These are phyloP conservation scores for Colletotrichum spinosum DNA, from an alignment of 2,329 filamentous ascomycete genomes.

Conservation along the genomic window DNA sequence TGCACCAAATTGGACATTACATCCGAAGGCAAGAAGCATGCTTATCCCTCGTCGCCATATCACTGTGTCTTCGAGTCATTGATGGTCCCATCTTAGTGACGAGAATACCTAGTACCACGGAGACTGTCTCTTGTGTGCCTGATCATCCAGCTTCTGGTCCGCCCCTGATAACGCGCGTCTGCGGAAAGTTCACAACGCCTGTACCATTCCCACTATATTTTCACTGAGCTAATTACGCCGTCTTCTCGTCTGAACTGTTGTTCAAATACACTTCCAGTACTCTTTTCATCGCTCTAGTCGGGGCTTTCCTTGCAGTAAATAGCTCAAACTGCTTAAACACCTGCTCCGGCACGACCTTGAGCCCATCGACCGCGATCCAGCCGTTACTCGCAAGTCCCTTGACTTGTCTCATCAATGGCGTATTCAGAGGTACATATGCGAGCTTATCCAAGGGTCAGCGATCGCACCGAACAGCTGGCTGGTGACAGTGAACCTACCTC, in stretches of 20 bases:
- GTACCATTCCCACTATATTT: too few relatives aligned
- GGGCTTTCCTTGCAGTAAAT: slow-evolving; percentile 79
- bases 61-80: too few relatives aligned
- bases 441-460: not conserved
- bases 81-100: too few relatives aligned
- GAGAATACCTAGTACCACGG: too few relatives aligned
- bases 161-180: too few relatives aligned
- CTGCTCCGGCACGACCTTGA: slow-evolving; percentile 82
- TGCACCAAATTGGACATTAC: too few relatives aligned
- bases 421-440: slow-evolving; percentile 73
- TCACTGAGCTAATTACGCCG: too few relatives aligned
- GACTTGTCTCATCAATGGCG: slow-evolving; percentile 77
- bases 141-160: too few relatives aligned
- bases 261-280: slow-evolving; percentile 62
- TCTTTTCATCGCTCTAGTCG: slow-evolving; percentile 75
- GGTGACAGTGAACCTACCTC: slow-evolving; percentile 69
- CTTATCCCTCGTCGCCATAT: too few relatives aligned
- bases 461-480: not conserved
- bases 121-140: too few relatives aligned
- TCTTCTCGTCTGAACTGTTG: slow-evolving; percentile 41
- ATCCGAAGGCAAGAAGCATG: too few relatives aligned
- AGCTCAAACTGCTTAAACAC: slow-evolving; percentile 85
- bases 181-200: too few relatives aligned
- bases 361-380: slow-evolving; percentile 81
- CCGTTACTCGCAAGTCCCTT: slow-evolving; percentile 67